These are phyloP conservation scores for Smallanthus sonchifolius DNA, from an alignment of 129 eudicot species.

Conservation along the genomic window DNA sequence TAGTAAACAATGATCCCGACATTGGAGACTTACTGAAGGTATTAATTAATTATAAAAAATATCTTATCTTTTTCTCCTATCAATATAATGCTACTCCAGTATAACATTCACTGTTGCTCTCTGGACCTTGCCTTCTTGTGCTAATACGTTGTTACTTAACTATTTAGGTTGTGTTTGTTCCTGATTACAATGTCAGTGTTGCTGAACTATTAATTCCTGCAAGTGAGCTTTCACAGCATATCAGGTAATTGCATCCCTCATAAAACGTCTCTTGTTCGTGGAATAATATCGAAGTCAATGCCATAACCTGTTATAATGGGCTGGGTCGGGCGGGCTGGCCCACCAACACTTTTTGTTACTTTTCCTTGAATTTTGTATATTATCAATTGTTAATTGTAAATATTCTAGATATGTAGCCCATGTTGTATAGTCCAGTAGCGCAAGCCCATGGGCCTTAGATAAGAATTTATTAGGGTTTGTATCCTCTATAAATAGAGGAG, in stretches of 20 bases:
- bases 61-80: neutral
- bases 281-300: slow-evolving; percentile 4
- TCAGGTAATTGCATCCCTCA: slow-evolving; percentile 47
- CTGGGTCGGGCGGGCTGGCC: neutral
- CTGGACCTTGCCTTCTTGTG: slow-evolving; percentile 1
- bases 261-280: slow-evolving; percentile 1
- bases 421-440: too few species aligned
- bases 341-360: neutral
- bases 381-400: too few species aligned
- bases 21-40: slow-evolving; percentile 89
- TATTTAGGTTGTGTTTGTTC: slow-evolving; percentile 79
- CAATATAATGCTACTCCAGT: slow-evolving; percentile 1
- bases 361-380: neutral
- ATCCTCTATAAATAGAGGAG: too few species aligned
- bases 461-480: too few species aligned
- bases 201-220: slow-evolving; percentile 94
- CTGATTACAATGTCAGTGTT: slow-evolving; percentile 94
- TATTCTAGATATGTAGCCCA: too few species aligned
- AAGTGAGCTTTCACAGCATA: slow-evolving; percentile 94
- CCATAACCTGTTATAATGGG: neutral
- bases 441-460: too few species aligned
- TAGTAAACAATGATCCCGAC: slow-evolving; percentile 85
- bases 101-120: slow-evolving; percentile 6
- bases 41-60: neutral
- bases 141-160: slow-evolving; percentile 10